These are phyloP conservation scores for Pleurotus cornucopiae DNA, from an alignment of 768 basidiomycete genomes.

Conservation along the genomic window DNA sequence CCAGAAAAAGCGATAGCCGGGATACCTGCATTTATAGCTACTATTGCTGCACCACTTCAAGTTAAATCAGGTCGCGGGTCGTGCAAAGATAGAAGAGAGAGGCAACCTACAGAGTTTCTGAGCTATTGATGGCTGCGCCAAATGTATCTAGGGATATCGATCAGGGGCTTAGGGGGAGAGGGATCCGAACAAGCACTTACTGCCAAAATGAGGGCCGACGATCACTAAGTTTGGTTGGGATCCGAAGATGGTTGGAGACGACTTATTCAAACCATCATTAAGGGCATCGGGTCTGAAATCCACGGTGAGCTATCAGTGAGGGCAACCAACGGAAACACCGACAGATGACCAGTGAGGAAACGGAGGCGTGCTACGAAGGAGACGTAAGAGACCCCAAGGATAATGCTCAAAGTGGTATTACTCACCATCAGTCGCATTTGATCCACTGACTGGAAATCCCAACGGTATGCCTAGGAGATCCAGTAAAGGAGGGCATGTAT, in stretches of 20 bases:
- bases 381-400: too few relatives aligned
- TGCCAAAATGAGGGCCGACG: conserved; percentile 29
- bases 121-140: conserved; percentile 16
- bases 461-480: conserved; percentile 4
- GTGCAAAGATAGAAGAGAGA: not conserved
- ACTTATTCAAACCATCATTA: conserved; percentile 26
- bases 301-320: not conserved
- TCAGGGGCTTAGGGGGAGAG: not conserved
- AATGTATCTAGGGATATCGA: conserved; percentile 13
- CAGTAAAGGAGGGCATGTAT: conserved; percentile 1
- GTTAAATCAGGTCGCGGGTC: not conserved
- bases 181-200: conserved; percentile 11
- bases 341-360: conserved; percentile 12
- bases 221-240: conserved; percentile 30
- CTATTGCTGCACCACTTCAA: conserved; percentile 30
- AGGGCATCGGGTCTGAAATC: conserved; percentile 8
- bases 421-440: conserved; percentile 3
- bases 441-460: not conserved
- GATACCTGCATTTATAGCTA: conserved; percentile 29
- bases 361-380: conserved; percentile 10
- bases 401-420: too few relatives aligned
- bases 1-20: conserved; percentile 34
- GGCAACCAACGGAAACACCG: not conserved
- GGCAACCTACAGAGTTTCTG: conserved; percentile 20
- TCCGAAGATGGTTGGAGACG: conserved; percentile 25